Conservation (phyloP, 225 moss, liverwort and hornwort genomes). For the Physcomitrellopsis africana region DNA sequence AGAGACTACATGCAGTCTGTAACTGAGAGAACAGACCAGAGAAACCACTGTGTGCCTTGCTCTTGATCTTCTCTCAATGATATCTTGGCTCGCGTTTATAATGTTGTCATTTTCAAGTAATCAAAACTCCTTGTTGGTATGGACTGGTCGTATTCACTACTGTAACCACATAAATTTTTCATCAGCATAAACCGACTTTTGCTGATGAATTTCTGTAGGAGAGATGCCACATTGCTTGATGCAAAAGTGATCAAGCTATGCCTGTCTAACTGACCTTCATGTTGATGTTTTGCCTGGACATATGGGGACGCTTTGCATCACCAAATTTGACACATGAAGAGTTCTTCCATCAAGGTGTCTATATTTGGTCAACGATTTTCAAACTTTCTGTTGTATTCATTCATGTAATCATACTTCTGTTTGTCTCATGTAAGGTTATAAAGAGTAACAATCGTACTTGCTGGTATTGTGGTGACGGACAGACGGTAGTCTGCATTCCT, state of each 20-base stretch:
- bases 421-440: background rate
- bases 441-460: conserved; percentile 15
- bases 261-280: conserved; percentile 30
- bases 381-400: conserved; percentile 13
- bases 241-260: background rate
- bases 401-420: conserved; percentile 17
- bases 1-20: background rate
- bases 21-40: conserved; percentile 9
- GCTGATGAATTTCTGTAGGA: background rate
- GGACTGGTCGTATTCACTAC: conserved; percentile 15
- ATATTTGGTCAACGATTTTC: background rate
- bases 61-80: background rate
- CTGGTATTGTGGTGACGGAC: conserved; percentile 43
- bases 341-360: conserved; percentile 58
- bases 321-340: conserved; percentile 42
- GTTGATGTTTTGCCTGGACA: conserved; percentile 36
- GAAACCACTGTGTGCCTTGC: conserved; percentile 1
- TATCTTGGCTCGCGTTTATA: conserved; percentile 4
- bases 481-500: conserved; percentile 95
- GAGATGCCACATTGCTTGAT: conserved; percentile 10
- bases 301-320: conserved; percentile 10
- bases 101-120: conserved; percentile 4
- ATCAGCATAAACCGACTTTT: background rate
- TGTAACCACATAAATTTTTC: conserved; percentile 5
- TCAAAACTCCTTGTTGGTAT: conserved; percentile 19